Evolutionary conservation across 2,329 filamentous ascomycete genomes (phyloP).

Genomic region (Stromatinia cepivora): DNA sequence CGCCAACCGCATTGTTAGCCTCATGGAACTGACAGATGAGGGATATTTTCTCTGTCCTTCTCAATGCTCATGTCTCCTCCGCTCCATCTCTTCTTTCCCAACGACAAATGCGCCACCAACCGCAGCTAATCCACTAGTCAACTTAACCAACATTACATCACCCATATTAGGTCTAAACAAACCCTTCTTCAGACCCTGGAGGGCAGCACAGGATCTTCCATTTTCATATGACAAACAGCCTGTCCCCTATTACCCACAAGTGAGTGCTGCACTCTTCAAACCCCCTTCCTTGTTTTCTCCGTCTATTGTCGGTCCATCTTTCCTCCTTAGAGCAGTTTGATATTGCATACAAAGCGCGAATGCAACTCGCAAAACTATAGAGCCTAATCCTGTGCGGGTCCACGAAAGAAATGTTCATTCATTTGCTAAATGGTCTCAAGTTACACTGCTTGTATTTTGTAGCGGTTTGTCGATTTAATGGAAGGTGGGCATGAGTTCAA

Average conservation of each 20-base stretch:
- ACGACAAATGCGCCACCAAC: conserved; percentile 32
- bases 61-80: conserved; percentile 7
- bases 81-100: conserved; percentile 27
- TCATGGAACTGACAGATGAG: neutral
- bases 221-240: conserved; percentile 51
- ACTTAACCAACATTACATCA: neutral
- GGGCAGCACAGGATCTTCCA: conserved; percentile 47
- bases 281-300: conserved; percentile 43
- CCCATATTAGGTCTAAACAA: neutral
- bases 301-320: conserved; percentile 36
- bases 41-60: neutral
- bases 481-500: neutral
- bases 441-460: conserved; percentile 50
- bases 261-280: conserved; percentile 22
- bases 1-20: neutral
- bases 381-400: conserved; percentile 53
- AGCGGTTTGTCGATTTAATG: conserved; percentile 21
- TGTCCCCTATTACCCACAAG: conserved; percentile 47
- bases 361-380: conserved; percentile 54
- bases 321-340: conserved; percentile 30
- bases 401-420: conserved; percentile 55
- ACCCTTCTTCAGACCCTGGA: conserved; percentile 39
- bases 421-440: conserved; percentile 52
- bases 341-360: conserved; percentile 46
- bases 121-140: conserved; percentile 25